These are phyloP conservation scores for Tetrapisispora arboricola DNA, from an alignment of 805 yeast species.

Conservation along the genomic window DNA sequence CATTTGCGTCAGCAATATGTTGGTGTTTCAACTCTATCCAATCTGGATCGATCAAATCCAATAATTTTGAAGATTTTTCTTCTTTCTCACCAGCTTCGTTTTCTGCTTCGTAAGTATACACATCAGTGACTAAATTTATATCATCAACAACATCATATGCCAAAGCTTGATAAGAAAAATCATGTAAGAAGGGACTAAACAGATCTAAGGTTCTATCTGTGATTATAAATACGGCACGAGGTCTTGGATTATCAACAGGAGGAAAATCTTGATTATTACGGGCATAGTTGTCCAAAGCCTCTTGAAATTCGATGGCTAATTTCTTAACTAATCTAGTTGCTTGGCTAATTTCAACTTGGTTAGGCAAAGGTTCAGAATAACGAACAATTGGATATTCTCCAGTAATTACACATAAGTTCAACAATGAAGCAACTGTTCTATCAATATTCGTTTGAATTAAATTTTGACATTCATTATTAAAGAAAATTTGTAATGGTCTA, in stretches of 20 bases:
- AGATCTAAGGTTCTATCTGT: constrained; percentile 79
- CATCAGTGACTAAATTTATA: constrained; percentile 33
- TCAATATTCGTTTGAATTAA: constrained; percentile 49
- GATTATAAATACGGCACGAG: constrained; percentile 63
- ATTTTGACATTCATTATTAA: constrained; percentile 52
- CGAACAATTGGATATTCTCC: constrained; percentile 87
- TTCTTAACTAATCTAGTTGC: constrained; percentile 55
- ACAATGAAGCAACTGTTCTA: constrained; percentile 51
- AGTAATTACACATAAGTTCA: constrained; percentile 62
- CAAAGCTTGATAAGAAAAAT: constrained; percentile 86
- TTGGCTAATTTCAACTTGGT: constrained; percentile 37
- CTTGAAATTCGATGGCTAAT: constrained; percentile 65
- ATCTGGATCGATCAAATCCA: constrained; percentile 49
- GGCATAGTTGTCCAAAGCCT: constrained; percentile 63
- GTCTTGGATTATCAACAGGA: constrained; percentile 40
- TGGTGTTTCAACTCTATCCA: constrained; percentile 64
- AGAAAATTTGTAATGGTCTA: constrained; percentile 61
- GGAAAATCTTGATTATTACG: constrained; percentile 59
- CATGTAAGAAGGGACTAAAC: constrained; percentile 77
- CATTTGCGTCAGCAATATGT: constrained; percentile 68
- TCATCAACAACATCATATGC: constrained; percentile 60
- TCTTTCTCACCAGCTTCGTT: constrained; percentile 41
- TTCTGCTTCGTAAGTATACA: constrained; percentile 46
- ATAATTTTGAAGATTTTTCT: constrained; percentile 38
- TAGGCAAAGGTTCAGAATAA: constrained; percentile 46